Evolutionary conservation across 805 yeast species (phyloP), one percentile per base, ranked within the genome.

Genomic region (Allodekkera sacchari): DNA sequence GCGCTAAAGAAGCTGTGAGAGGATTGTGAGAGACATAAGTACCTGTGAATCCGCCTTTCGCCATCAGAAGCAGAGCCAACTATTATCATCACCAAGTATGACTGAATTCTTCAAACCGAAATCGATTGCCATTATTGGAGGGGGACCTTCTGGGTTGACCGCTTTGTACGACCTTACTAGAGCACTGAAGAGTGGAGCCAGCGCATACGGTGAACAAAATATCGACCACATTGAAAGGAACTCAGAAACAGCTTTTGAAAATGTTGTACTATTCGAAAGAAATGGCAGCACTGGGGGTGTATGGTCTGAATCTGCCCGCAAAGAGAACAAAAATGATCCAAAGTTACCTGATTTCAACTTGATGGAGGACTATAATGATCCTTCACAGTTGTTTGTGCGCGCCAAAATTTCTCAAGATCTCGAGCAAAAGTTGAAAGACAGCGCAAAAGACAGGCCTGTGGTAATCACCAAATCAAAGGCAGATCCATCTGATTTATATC

Each of bases 121-220:
- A 13, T 30, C 40, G 2, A 50, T 61, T 6, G 67, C 64, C n/a
- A 52, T 61, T n/a, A 52, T 62, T 16, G 67, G 66, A 6, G 65
- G 61, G 5, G 68, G 66, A n/a, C 64, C 64, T 3, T 58, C 63
- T 3, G 66, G 68, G 1, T 45, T 61, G 4, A 59, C 66, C 0
- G 25, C 63, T 1, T 28, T 56, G 6, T 46, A 51, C 34, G 66
- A 61, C 27, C 42, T 62, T 1, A 36, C 57, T 0, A 46, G 55
- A 33, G 44, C 58, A 4, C 37, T 39, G 9, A 44, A 43, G 15
- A 53, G 53, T 26, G 58, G 62, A 1, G 36, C 48, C 2, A 50
- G 59, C 0, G 20, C 37, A 6, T 41, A 43, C 24, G 46, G 48
- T 4, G 17, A 17, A 7, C 31, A 28, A 15, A 30, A 38, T 18